A percentile compares a stretch with the other conserved stretches of the same genome.
phyloP scores from a whole-genome alignment of 2,329 filamentous ascomycete species.

The Xylaria sp. region DNA sequence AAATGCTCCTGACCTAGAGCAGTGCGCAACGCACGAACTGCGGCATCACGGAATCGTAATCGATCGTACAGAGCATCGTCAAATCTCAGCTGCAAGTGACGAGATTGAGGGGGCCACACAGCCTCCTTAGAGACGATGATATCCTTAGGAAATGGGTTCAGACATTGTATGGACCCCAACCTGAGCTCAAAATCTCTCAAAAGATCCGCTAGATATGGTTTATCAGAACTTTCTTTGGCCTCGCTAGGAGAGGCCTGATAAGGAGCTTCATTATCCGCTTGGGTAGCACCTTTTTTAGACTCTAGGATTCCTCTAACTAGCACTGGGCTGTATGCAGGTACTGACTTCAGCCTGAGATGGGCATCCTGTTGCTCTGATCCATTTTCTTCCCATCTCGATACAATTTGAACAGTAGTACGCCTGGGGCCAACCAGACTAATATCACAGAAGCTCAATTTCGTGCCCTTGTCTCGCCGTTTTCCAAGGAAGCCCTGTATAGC shows the following conservation, averaged over 20 bases:
- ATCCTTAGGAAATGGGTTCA: conserved; percentile 79
- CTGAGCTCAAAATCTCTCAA: conserved; percentile 59
- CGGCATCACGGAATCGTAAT: conserved; percentile 74
- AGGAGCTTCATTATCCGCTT: background rate
- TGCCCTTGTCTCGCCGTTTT: conserved; percentile 72
- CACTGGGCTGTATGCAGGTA: conserved; percentile 64
- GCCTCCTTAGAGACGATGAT: conserved; percentile 81
- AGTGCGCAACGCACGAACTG: conserved; percentile 49
- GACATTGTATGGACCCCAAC: conserved; percentile 68
- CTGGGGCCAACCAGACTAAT: conserved; percentile 47
- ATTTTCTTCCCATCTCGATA: conserved; percentile 57
- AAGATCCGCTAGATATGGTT: too few species aligned
- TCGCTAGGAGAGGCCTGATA: background rate
- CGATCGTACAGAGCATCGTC: conserved; percentile 73
- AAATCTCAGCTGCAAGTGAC: conserved; percentile 87
- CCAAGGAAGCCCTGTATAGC: conserved; percentile 77
- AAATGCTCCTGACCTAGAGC: conserved; percentile 63
- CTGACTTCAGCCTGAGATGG: conserved; percentile 57
- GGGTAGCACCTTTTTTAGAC: background rate
- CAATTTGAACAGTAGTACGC: conserved; percentile 48
- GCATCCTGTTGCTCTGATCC: conserved; percentile 49
- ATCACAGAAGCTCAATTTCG: conserved; percentile 76
- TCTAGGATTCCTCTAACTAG: conserved; percentile 55
- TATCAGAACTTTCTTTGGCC: too few species aligned
- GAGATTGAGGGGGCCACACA: conserved; percentile 76